Base-by-base conservation (phyloP, 192 early-diverging fungal genomes). In the Backusella tuberculispora region DNA sequence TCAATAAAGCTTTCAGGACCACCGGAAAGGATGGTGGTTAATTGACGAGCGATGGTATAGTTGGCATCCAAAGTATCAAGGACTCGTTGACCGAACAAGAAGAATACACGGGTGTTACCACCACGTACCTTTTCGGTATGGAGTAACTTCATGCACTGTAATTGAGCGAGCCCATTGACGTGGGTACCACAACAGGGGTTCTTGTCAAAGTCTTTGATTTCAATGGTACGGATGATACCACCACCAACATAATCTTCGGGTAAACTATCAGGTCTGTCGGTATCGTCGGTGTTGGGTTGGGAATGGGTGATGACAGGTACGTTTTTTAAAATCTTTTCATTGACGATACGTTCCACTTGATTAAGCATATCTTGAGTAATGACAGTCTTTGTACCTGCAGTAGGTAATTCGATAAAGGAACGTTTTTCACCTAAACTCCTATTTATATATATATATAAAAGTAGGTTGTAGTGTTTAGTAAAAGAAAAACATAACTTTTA, bases 111-210 rank as follows among this genome's bases (percentile, higher is more conserved):
- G 26, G 77, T 82, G 77, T 92, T 90, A 34, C 81, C 85, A 40
- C 92, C 89, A 5, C 92, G 85, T 38, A 93, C 83, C 46, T 85
- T 88, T 71, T 89, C 89, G 0, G 87, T 87, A 50, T 87, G 87
- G 5, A 89, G 80, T 14, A 94, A 78, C 70, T 92, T 91, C 66
- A 92, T 70, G 38, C 77, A 78, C 69, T 93, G 91, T 37, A 94
- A 82, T 47, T 92, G 84, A n/a, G 85, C 83, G 15, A 89, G 83
- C 10, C 72, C 81, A 3, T 73, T 71, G 48, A 91, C 85, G 63
- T 93, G 91, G 6, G 93, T 94, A 24, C 93, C 93, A 66, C 93
- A 94, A 79, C 93, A 94, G 15, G 90, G 88, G 64, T 90, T 90
- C 40, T 74, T 78, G 53, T 89, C 88, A 13, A 92, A 24, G 9